Percentiles rank a stretch among this genome's conserved stretches.
Evolutionary conservation across 768 basidiomycete genomes (phyloP).

Genomic region (Russula brevipes): DNA sequence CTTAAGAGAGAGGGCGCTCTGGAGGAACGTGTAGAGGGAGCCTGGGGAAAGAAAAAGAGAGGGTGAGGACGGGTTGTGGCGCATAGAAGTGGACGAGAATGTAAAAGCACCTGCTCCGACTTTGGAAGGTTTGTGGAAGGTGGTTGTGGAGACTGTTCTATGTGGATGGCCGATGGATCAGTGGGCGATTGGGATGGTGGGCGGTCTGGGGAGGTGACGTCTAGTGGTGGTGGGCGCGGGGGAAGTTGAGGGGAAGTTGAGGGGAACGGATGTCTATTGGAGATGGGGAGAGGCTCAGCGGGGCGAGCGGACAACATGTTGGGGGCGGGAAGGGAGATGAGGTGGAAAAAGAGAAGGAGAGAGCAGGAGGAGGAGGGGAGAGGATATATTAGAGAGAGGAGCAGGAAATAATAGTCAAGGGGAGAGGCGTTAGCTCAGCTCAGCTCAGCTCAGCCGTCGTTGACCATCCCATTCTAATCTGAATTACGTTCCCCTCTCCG

Average conservation of each 20-base stretch:
- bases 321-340: constrained; percentile 10
- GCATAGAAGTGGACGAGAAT: background rate
- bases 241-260: constrained; percentile 29
- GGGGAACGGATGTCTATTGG: constrained; percentile 41
- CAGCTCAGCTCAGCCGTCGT: too few species aligned
- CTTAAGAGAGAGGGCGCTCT: constrained; percentile 15
- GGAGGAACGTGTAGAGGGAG: constrained; percentile 15
- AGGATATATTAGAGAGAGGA: background rate
- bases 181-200: constrained; percentile 3
- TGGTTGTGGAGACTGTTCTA: background rate
- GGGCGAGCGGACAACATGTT: constrained; percentile 10
- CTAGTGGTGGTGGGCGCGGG: constrained; percentile 23
- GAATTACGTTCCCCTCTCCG: background rate
- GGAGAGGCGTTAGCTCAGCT: too few species aligned
- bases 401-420: background rate
- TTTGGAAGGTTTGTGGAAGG: constrained; percentile 10
- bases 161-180: background rate
- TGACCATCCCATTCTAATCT: background rate
- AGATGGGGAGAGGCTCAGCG: constrained; percentile 7
- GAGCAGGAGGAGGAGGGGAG: background rate
- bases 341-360: background rate
- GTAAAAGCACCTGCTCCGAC: constrained; percentile 15
- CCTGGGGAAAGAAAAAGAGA: constrained; percentile 7
- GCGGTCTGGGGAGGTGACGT: constrained; percentile 24
- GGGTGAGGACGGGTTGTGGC: constrained; percentile 21